Base-by-base conservation (phyloP, 352 stramenopile genomes). In the Chloridella minuta region DNA sequence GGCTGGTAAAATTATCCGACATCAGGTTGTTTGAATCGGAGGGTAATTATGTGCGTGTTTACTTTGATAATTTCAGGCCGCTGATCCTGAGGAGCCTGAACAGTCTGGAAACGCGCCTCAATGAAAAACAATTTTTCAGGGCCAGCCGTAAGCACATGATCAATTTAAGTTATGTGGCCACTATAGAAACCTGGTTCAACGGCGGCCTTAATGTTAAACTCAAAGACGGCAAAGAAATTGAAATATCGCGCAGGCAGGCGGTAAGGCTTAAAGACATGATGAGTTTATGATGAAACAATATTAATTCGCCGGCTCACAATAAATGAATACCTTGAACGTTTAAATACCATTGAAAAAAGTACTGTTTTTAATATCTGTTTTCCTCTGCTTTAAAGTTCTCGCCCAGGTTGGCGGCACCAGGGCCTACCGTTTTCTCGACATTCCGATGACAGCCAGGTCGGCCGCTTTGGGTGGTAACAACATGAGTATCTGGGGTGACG, bases 41-140 rank as follows among this genome's bases (percentile, higher is more conserved):
- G 40, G 40, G 40, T 66, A 66, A 66, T 66, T 66, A 66, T 66
- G 40, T 66, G n/a, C 10, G 40, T 10, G 40, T 66, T 66, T 66
- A 66, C n/a, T 66, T 66, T 66, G 40, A 66, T 10, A 66, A 66
- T 66, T 66, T 66, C n/a, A 66, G n/a, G n/a, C 40, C 40, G 10
- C n/a, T 66, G 40, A 66, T 66, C 10, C n/a, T 66, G n/a, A 10
- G 40, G n/a, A 66, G 40, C n/a, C n/a, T 66, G n/a, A 66, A 66
- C n/a, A 66, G 40, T 66, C n/a, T 66, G n/a, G 40, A 66, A 66
- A 66, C 40, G 10, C 40, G 40, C 10, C n/a, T 66, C 10, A 66
- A 66, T n/a, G 40, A 66, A 66, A 66, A 66, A 66, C 40, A 66
- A n/a, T 66, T 66, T 66, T 66, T 66, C n/a, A 66, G 40, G 40